Evolutionary conservation across 2,329 filamentous ascomycete species (phyloP), one percentile per base, ranked within the genome.

Genomic region (Chaetomiaceae sp.): DNA sequence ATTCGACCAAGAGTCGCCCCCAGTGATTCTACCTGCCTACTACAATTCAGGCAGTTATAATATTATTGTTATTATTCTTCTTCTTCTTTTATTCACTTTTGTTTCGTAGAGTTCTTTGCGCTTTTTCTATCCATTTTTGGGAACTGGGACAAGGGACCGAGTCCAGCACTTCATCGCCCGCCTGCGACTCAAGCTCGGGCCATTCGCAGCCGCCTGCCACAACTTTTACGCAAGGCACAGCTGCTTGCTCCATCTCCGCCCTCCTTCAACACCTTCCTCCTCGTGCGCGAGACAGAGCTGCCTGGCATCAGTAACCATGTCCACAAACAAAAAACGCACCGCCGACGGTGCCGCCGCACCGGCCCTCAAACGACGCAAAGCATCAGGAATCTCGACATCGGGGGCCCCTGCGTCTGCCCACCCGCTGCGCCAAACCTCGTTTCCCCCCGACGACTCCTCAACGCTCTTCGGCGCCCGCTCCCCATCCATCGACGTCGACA

Each of bases 391-490:
- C 57, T 83, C 83, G 3, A 71, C 75, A 21, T 68, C 75, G 8
- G 80, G 79, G 7, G 62, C 65, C 13, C 45, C 66, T 10, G 52
- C 63, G 14, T 78, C 79, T 1, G 73, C 78, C 0, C 86, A 89
- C 57, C 86, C 85, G 1, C 79, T 93, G 2, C 86, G 88, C 34
- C 86, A 90, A 63, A 91, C 89, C 4, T 89, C 87, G 0, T 93
- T 90, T 63, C 86, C 87, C 0, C 86, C 87, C 21, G 84, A 82
- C 52, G 73, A 80, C 48, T 68, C 68, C 30, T 68, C 73, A 19
- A 81, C 79, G 2, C 75, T 79, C 0, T 77, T 76, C 35, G 73
- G 69, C 57, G 74, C 74, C 16, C 79, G 85, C 14, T 87, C 84
- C 0, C 85, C 85, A 0, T 86, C 82, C 2, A 73, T 83, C 44